Conservation (phyloP, 495 filamentous ascomycete species). For the Penicillium diatomitis region DNA sequence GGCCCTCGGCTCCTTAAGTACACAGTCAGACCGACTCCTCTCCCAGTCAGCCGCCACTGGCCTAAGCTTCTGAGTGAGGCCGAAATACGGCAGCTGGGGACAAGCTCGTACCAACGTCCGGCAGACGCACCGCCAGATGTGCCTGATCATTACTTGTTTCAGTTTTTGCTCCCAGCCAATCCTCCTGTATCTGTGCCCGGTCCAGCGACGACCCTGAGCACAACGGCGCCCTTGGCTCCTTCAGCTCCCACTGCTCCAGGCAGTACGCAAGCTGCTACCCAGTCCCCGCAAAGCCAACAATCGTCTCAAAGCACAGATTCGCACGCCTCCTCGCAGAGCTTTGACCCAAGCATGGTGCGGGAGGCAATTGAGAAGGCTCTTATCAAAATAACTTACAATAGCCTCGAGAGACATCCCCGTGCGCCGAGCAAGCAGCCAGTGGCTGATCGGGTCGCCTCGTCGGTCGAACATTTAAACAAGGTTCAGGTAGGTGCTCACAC, state of each 20-base stretch:
- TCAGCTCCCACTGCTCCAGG: too few species aligned
- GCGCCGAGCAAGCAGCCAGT: conserved; percentile 7
- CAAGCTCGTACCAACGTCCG: conserved; percentile 8
- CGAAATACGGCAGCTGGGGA: background rate
- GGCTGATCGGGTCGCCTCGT: conserved; percentile 10
- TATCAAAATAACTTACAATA: conserved; percentile 19
- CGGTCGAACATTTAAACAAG: conserved; percentile 6
- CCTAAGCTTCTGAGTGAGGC: background rate
- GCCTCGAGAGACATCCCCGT: conserved; percentile 21
- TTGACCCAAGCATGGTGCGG: conserved; percentile 2
- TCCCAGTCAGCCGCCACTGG: conserved; percentile 23
- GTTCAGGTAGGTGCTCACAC: conserved; percentile 9
- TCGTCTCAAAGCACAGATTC: too few species aligned
- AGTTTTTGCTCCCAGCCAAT: conserved; percentile 6
- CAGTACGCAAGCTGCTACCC: too few species aligned
- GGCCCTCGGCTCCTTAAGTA: conserved; percentile 28
- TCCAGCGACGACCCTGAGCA: background rate
- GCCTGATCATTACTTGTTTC: conserved; percentile 12
- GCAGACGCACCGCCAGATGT: conserved; percentile 3
- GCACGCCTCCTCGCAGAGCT: background rate
- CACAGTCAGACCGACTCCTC: conserved; percentile 3
- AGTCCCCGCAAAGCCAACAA: background rate
- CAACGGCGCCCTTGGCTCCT: too few species aligned
- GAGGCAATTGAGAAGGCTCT: conserved; percentile 21
- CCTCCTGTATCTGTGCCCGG: background rate